Evolutionary conservation across 495 filamentous ascomycete species (phyloP).

Genomic region (Aspergillus ellipticus): DNA sequence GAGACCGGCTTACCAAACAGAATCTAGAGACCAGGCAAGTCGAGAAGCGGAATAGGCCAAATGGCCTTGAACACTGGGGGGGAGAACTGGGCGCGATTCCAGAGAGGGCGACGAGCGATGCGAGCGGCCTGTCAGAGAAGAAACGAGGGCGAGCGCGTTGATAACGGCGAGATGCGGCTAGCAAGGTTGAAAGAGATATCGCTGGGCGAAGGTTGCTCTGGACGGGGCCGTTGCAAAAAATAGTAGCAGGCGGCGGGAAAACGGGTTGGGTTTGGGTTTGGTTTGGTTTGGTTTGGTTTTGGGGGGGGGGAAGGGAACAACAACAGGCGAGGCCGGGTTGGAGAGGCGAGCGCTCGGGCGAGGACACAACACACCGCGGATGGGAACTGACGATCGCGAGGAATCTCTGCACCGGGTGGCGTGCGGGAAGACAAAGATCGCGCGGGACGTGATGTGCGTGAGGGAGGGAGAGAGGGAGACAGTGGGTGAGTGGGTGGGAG

Average conservation of each 20-base stretch:
- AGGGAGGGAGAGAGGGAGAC: background rate
- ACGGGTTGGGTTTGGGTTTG: background rate
- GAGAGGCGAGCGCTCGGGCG: too few species aligned
- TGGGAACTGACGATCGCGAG: too few species aligned
- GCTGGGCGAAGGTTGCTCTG: conserved; percentile 5
- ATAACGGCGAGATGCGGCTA: conserved; percentile 20
- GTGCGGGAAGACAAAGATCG: too few species aligned
- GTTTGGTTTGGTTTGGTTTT: background rate
- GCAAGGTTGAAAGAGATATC: conserved; percentile 5
- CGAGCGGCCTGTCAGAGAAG: background rate
- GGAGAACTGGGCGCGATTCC: conserved; percentile 30
- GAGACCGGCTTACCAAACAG: conserved; percentile 26
- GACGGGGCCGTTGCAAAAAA: conserved; percentile 8
- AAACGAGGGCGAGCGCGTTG: conserved; percentile 11
- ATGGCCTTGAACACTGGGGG: conserved; percentile 10
- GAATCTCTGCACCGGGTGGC: too few species aligned
- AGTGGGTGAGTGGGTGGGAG: too few species aligned
- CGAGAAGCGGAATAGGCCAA: conserved; percentile 15
- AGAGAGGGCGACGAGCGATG: conserved; percentile 4
- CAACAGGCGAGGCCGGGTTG: background rate
- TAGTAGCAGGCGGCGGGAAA: conserved; percentile 3
- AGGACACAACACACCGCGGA: too few species aligned
- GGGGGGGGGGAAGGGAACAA: conserved; percentile 1
- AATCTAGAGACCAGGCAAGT: conserved; percentile 12
- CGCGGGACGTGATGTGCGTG: background rate